These are phyloP conservation scores for Cutaneotrichosporon curvatum DNA, from an alignment of 1,284 basidiomycete genomes.

Conservation along the genomic window DNA sequence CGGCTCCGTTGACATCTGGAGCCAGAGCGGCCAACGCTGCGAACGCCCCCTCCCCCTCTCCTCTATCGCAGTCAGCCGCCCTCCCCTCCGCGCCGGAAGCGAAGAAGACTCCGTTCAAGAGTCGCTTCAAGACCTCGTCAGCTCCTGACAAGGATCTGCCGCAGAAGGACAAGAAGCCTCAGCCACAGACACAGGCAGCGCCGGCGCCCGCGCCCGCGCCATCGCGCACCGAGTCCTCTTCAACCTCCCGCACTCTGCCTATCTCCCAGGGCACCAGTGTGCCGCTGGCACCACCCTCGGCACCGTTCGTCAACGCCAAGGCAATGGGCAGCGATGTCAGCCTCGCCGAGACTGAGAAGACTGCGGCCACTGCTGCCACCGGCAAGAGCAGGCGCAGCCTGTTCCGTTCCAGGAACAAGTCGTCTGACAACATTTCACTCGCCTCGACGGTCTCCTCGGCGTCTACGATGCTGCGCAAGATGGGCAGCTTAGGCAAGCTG, in stretches of 20 bases:
- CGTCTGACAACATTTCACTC: constrained; percentile 94
- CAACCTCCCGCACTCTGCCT: not conserved
- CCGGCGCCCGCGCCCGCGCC: constrained; percentile 12
- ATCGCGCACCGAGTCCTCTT: constrained; percentile 5
- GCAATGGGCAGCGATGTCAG: constrained; percentile 36
- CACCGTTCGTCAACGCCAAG: constrained; percentile 27
- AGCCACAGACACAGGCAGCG: constrained; percentile 18
- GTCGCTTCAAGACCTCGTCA: constrained; percentile 64
- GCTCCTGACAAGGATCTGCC: constrained; percentile 21
- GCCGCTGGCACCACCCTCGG: constrained; percentile 22
- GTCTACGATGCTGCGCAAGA: constrained; percentile 94
- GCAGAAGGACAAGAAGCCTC: constrained; percentile 7
- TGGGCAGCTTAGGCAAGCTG: constrained; percentile 87
- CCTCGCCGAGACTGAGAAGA: constrained; percentile 38
- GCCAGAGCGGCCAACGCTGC: constrained; percentile 25
- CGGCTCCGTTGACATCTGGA: constrained; percentile 30
- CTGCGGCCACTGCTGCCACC: constrained; percentile 20
- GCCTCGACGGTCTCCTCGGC: constrained; percentile 94
- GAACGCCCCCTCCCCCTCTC: constrained; percentile 21
- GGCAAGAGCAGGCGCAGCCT: constrained; percentile 35
- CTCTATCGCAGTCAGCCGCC: constrained; percentile 24
- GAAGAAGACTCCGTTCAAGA: constrained; percentile 52
- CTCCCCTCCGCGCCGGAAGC: constrained; percentile 45
- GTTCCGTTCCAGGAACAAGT: constrained; percentile 88
- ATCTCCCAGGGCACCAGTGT: too few species aligned